Conservation (phyloP, 305 asterid genomes). For the Fraxinus ornus region DNA sequence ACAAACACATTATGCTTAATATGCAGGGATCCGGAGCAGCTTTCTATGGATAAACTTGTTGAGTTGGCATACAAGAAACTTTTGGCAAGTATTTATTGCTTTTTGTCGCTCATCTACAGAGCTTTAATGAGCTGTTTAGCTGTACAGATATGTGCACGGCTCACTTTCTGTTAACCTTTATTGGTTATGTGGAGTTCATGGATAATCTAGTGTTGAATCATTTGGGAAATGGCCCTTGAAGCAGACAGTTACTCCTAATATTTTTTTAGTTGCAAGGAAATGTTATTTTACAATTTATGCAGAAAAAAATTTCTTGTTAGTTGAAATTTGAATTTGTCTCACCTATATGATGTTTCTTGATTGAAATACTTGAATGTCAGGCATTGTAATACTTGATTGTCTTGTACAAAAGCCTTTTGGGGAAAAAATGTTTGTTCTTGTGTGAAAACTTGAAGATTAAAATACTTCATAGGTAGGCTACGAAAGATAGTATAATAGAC, state of each 20-base stretch:
- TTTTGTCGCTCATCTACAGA: slow-evolving; percentile 1
- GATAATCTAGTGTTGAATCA: neutral
- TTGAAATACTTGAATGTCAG: neutral
- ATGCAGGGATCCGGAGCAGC: slow-evolving; percentile 79
- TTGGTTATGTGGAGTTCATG: neutral
- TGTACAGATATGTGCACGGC: neutral
- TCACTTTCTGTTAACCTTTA: neutral
- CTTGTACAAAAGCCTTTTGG: neutral
- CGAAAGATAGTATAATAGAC: neutral
- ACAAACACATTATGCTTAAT: slow-evolving; percentile 19
- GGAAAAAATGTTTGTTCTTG: neutral
- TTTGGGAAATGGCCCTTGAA: neutral
- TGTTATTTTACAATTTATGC: neutral
- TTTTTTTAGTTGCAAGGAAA: neutral
- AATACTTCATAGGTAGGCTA: neutral
- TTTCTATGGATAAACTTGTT: slow-evolving; percentile 76
- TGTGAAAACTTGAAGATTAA: neutral
- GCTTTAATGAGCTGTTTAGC: slow-evolving; percentile 2
- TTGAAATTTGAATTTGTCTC: neutral
- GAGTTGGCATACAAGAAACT: slow-evolving; percentile 86
- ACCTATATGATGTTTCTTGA: neutral
- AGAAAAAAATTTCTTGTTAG: neutral
- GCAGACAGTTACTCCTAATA: slow-evolving; percentile 4
- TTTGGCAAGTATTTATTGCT: slow-evolving; percentile 54
- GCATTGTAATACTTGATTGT: neutral